phyloP scores from a whole-genome alignment of 768 basidiomycete genomes.

The Collybia sp. region DNA sequence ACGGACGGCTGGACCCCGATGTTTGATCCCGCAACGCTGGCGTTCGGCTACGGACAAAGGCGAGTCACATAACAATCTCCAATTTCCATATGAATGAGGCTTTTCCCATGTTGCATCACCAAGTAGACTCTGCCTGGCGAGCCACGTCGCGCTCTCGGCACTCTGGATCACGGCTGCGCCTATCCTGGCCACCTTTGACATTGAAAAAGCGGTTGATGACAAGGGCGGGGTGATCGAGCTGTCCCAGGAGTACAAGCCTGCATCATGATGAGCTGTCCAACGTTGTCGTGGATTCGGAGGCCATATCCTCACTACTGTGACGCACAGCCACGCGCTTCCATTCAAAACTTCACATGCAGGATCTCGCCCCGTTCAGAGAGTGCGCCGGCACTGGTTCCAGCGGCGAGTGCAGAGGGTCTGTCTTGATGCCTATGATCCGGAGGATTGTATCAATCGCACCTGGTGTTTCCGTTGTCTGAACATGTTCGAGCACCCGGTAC shows the following conservation, averaged over 20 bases:
- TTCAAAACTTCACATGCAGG: not conserved
- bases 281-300: not conserved
- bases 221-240: not conserved
- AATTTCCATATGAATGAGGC: not conserved
- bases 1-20: conserved; percentile 10
- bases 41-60: conserved; percentile 19
- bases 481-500: too few species aligned
- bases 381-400: not conserved
- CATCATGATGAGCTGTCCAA: not conserved
- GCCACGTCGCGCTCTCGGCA: not conserved
- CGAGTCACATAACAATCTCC: conserved; percentile 4
- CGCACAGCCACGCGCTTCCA: not conserved
- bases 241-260: not conserved
- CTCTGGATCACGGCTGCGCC: not conserved
- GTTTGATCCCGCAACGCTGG: conserved; percentile 8
- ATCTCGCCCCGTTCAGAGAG: not conserved
- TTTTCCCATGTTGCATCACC: too few species aligned
- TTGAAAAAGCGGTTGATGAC: not conserved
- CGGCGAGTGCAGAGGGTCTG: too few species aligned
- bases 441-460: too few species aligned
- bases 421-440: too few species aligned
- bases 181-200: not conserved
- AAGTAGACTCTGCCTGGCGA: not conserved
- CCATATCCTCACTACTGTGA: not conserved
- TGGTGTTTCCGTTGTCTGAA: too few species aligned